Conservation (phyloP, 371 early-diverging fungal genomes). For the Paraphysoderma sedebokerense region DNA sequence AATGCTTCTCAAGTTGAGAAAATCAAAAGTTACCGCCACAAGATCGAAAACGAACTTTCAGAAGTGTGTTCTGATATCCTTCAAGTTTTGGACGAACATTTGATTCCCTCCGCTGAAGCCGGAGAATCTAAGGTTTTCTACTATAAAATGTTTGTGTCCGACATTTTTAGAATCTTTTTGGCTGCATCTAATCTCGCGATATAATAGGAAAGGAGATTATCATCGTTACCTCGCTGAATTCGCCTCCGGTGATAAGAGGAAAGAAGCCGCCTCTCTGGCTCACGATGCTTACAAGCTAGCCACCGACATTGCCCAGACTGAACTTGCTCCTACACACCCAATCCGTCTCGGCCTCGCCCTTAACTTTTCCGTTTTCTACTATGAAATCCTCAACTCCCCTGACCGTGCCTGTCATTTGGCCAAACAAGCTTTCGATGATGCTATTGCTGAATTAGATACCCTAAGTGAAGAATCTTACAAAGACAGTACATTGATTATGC, state of each 20-base stretch:
- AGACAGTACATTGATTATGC: constrained; percentile 99
- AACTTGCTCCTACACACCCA: constrained; percentile 94
- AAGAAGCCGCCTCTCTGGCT: constrained; percentile 71
- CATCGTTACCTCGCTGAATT: constrained; percentile 99
- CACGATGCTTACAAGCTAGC: constrained; percentile 94
- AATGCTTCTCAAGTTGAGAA: constrained; percentile 63
- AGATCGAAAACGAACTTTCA: constrained; percentile 86
- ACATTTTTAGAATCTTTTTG: neutral
- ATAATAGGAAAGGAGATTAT: constrained; percentile 93
- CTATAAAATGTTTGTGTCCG: constrained; percentile 80
- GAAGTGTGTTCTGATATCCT: constrained; percentile 94
- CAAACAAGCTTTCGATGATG: constrained; percentile 98
- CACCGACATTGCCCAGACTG: constrained; percentile 83
- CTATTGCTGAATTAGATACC: constrained; percentile 98
- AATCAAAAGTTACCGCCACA: constrained; percentile 79
- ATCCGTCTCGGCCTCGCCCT: constrained; percentile 98
- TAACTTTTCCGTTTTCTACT: constrained; percentile 99
- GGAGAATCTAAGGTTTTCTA: constrained; percentile 98
- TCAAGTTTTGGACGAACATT: constrained; percentile 69
- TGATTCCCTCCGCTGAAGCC: constrained; percentile 69
- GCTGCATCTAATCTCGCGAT: constrained; percentile 1
- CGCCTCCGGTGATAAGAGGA: constrained; percentile 66
- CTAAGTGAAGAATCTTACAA: constrained; percentile 99
- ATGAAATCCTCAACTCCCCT: constrained; percentile 98
- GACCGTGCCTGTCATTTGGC: constrained; percentile 98